These are phyloP conservation scores for Obba rivulosa DNA, from an alignment of 768 basidiomycete genomes.

Conservation along the genomic window DNA sequence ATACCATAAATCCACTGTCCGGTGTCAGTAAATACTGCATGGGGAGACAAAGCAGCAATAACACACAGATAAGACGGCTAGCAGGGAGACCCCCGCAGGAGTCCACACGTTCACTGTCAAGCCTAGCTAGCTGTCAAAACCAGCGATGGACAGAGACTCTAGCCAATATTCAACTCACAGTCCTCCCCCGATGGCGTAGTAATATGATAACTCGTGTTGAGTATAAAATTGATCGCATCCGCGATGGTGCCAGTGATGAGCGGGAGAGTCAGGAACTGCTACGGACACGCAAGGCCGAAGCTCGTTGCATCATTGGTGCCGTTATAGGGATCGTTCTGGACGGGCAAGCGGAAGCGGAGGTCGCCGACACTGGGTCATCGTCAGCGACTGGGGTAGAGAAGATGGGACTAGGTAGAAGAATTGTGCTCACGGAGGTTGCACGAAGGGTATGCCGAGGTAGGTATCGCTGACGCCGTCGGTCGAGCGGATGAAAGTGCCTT, in stretches of 20 bases:
- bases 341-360: constrained; percentile 12
- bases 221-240: constrained; percentile 1
- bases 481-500: neutral
- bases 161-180: neutral
- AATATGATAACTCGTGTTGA: neutral
- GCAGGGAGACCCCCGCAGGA: neutral
- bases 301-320: constrained; percentile 12
- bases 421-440: constrained; percentile 1
- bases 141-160: neutral
- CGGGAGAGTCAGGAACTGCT: constrained; percentile 10
- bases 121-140: neutral
- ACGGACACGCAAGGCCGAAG: constrained; percentile 22
- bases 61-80: constrained; percentile 2
- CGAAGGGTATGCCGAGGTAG: constrained; percentile 3
- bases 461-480: neutral
- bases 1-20: constrained; percentile 17
- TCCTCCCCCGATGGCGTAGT: neutral
- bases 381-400: too few relatives aligned
- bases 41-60: constrained; percentile 1
- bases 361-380: constrained; percentile 4
- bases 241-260: constrained; percentile 8
- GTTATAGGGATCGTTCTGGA: constrained; percentile 14
- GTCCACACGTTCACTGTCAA: constrained; percentile 9
- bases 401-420: neutral
- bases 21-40: neutral